Evolutionary conservation across 148 eudicot species (phyloP).

Genomic region (Rhododendron mucronatum): DNA sequence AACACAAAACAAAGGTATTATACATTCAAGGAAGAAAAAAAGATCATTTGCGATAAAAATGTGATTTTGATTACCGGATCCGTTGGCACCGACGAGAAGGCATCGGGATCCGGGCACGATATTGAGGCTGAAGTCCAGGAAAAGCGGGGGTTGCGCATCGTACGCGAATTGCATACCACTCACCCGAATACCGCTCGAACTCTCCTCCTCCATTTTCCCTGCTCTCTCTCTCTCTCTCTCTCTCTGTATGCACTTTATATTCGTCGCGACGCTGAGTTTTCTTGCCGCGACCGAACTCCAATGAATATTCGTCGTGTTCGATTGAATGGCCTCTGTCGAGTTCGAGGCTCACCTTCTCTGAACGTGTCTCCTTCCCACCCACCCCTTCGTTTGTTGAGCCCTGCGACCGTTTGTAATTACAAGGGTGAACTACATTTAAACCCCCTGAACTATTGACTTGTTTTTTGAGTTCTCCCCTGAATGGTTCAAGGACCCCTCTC

Average conservation of each 20-base stretch:
- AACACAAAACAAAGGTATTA: neutral
- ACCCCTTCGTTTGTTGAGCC: neutral
- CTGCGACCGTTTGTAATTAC: neutral
- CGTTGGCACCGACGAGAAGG: slow-evolving; percentile 95
- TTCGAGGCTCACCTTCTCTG: neutral
- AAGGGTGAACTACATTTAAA: neutral
- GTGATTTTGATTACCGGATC: slow-evolving; percentile 59
- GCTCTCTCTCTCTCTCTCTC: neutral
- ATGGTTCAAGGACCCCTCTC: too few relatives aligned
- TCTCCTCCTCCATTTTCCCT: slow-evolving; percentile 9
- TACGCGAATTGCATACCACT: slow-evolving; percentile 84
- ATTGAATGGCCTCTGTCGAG: neutral
- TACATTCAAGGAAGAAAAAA: neutral
- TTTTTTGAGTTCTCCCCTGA: too few relatives aligned
- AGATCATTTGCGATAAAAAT: too few relatives aligned
- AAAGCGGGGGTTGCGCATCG: slow-evolving; percentile 57
- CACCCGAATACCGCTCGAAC: slow-evolving; percentile 39
- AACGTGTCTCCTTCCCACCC: neutral
- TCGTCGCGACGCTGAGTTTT: neutral
- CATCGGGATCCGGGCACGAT: slow-evolving; percentile 75
- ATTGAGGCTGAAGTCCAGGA: slow-evolving; percentile 64
- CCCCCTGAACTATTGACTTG: neutral
- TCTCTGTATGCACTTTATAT: neutral
- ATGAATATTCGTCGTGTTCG: neutral
- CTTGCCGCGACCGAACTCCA: neutral